phyloP scores from a whole-genome alignment of 345 rosid species.

The Corchorus olitorius region DNA sequence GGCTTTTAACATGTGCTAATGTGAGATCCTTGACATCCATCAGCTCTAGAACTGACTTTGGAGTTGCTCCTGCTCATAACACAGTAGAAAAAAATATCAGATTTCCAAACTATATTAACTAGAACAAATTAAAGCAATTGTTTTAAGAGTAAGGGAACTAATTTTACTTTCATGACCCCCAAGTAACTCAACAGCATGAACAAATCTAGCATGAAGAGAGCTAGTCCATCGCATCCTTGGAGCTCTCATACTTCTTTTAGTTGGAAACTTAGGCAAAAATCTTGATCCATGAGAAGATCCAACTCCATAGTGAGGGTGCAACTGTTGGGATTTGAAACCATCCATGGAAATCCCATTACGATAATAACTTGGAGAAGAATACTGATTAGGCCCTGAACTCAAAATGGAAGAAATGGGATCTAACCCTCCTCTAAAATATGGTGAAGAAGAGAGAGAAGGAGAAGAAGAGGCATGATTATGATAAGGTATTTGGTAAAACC shows the following conservation, averaged over 20 bases:
- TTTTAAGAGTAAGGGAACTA: background rate
- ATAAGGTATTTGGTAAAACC: constrained; percentile 44
- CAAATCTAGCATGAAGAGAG: constrained; percentile 78
- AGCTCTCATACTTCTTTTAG: constrained; percentile 84
- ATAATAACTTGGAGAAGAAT: constrained; percentile 21
- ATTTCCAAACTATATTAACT: background rate
- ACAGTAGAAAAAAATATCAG: background rate
- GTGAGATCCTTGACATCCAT: constrained; percentile 94
- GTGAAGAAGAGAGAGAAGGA: constrained; percentile 39
- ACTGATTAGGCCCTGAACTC: constrained; percentile 35
- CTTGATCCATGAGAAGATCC: constrained; percentile 61
- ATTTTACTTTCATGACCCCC: constrained; percentile 89
- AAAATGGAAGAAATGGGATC: constrained; percentile 60
- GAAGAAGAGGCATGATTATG: constrained; percentile 32
- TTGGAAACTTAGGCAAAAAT: constrained; percentile 65
- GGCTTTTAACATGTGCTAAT: constrained; percentile 90
- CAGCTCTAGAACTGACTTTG: constrained; percentile 87
- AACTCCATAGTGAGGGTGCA: constrained; percentile 35
- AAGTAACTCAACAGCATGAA: constrained; percentile 83
- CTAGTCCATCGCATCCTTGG: constrained; percentile 93
- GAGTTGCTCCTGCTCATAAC: constrained; percentile 72
- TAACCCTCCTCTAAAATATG: constrained; percentile 46
- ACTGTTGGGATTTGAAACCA: constrained; percentile 40
- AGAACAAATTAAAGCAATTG: background rate
- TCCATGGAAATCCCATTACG: constrained; percentile 49